Base-by-base conservation (phyloP, 1,139 yeast genomes). In the Debaryomycetaceae sp. region DNA sequence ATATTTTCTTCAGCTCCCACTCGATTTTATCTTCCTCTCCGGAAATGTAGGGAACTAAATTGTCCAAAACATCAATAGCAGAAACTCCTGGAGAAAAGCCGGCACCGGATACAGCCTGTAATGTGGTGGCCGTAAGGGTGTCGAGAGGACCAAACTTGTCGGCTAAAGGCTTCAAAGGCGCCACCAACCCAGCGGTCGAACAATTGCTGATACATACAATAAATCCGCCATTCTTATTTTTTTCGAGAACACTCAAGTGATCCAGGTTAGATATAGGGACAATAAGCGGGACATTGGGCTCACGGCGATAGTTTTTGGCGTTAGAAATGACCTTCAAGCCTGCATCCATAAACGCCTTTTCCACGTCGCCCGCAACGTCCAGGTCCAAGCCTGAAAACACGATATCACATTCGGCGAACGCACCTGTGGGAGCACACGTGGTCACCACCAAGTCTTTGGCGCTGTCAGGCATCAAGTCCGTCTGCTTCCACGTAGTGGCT, bases 1-100 rank as follows among this genome's bases (percentile, higher is more conserved):
- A 68, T 41, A 90, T 90, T 64, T 90, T 90, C 54, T 83, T 82
- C 31, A 98, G 86, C 62, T 90, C 99, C 93, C 94, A 86, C 60
- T 92, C 98, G 43, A 90, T 85, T 62, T 90, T 90, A 43, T 92
- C 99, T 61, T 90, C 99, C 60, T 90, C 99, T 29, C 98, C 96
- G 37, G 90, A 70, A 48, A 90, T 90, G 66, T 64, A 87, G 27
- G 99, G 99, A 32, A 90, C 85, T 43, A 90, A 70, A 61, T 90
- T 90, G 60, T 90, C 99, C 47, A 90, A 68, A 31, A 90, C 77
- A 51, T 90, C 97, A 58, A 90, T 87, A 36, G 94, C 92, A 16
- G 95, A 75, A 30, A 87, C 95, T 53, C 99, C 99, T 27, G 99
- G 99, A 11, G 95, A 82, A 56, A 83, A 90, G 2, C 99, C 99